Evolutionary conservation across 805 yeast species (phyloP), one percentile per base, ranked within the genome.

Genomic region (Starmerella kuoi): DNA sequence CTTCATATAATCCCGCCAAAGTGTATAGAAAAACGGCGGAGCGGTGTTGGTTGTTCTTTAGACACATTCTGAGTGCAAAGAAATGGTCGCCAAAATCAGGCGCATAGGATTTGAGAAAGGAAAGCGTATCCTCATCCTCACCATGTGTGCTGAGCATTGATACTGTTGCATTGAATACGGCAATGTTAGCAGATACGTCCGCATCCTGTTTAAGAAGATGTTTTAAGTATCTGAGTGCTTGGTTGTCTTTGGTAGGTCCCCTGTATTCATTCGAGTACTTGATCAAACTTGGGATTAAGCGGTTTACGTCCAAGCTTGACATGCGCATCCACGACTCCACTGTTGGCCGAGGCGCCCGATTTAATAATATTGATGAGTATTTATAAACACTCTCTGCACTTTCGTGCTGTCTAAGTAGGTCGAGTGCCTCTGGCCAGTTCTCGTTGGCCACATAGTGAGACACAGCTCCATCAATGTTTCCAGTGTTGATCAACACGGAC

Each of bases 21-120:
- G 91, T 73, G 52, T 80, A 76, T n/a, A 91, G 69, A 44, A 72
- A 69, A 8, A 85, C 75, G 1, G 94, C 86, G 1, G 87, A 71
- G 46, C 73, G 73, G 38, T 68, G 65, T 45, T 73, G 75, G 9
- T 71, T 59, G 54, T 72, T 70, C 42, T 69, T 71, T 38, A 81
- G 66, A 52, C 94, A 81, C 24, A 86, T 57, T 42, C 96, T 66
- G 25, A 91, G 59, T 3, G 87, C 72, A 51, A 81, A 83, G 50
- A 83, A 85, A 1, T 76, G 62, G 55, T 87, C 49, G 33, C 25
- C 27, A 36, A 28, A 31, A 24, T 39, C 17, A n/a, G 52, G 31
- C 20, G 55, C 57, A 38, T 69, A 59, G 23, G 53, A 57, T 41
- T 74, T 74, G 37, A 81, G 58, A 45, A 73, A 73, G 22, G 61